These are phyloP conservation scores for Diaporthe amygdali DNA, from an alignment of 2,329 filamentous ascomycete species.

Conservation along the genomic window DNA sequence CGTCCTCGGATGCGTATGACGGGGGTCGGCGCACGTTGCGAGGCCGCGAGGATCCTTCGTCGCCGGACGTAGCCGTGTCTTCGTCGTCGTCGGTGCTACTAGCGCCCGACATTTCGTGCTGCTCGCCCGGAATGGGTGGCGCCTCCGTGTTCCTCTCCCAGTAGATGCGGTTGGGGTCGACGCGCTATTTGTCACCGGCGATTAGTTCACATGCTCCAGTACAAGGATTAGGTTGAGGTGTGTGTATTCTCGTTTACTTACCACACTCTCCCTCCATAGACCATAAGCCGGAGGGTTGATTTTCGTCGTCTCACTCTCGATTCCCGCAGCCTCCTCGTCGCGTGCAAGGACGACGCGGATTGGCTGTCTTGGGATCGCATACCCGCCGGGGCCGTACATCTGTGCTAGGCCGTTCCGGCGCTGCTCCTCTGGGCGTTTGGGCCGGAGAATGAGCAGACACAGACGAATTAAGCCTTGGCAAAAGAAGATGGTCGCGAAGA, in stretches of 20 bases:
- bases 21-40: constrained; percentile 63
- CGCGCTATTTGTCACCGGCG: constrained; percentile 53
- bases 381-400: constrained; percentile 64
- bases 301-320: constrained; percentile 60
- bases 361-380: constrained; percentile 72
- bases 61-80: constrained; percentile 5
- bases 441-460: constrained; percentile 66
- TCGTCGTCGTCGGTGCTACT: constrained; percentile 29
- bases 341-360: constrained; percentile 78
- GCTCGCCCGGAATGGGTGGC: constrained; percentile 26
- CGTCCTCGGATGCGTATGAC: constrained; percentile 78
- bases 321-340: constrained; percentile 72
- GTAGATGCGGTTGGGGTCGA: constrained; percentile 81
- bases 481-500: constrained; percentile 79
- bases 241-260: constrained; percentile 51
- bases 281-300: constrained; percentile 83
- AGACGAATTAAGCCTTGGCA: constrained; percentile 78
- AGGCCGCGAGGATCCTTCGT: constrained; percentile 28
- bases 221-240: neutral
- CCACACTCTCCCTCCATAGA: constrained; percentile 81
- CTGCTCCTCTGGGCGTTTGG: constrained; percentile 39
- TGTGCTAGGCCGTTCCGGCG: constrained; percentile 38
- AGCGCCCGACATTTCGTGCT: constrained; percentile 21
- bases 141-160: constrained; percentile 70
- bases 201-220: neutral